phyloP scores from a whole-genome alignment of 805 yeast genomes.

The Candida coleopterorum region DNA sequence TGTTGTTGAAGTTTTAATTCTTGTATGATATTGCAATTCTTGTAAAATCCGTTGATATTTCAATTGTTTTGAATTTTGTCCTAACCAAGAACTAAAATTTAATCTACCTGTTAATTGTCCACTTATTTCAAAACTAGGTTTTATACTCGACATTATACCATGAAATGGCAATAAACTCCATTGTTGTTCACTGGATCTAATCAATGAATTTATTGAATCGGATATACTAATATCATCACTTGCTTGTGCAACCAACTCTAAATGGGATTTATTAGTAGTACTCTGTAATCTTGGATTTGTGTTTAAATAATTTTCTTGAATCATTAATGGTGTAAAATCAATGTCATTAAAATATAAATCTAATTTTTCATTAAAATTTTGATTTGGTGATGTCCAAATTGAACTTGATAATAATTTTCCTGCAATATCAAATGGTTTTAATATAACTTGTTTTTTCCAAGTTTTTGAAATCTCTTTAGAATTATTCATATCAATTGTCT shows the following conservation, averaged over 20 bases:
- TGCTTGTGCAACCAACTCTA: slow-evolving; percentile 67
- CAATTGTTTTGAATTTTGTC: slow-evolving; percentile 80
- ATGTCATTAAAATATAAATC: slow-evolving; percentile 90
- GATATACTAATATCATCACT: slow-evolving; percentile 84
- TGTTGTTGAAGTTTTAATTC: slow-evolving; percentile 74
- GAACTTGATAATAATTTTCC: slow-evolving; percentile 55
- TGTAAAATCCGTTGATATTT: slow-evolving; percentile 77
- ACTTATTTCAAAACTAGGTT: slow-evolving; percentile 70
- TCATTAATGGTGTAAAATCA: slow-evolving; percentile 92
- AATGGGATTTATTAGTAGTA: slow-evolving; percentile 38
- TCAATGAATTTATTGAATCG: slow-evolving; percentile 74
- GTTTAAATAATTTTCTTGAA: slow-evolving; percentile 83
- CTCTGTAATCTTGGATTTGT: slow-evolving; percentile 53
- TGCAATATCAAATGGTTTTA: slow-evolving; percentile 89
- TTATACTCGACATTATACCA: slow-evolving; percentile 78
- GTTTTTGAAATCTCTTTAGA: slow-evolving; percentile 56
- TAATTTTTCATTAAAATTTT: slow-evolving; percentile 72
- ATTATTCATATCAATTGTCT: slow-evolving; percentile 56
- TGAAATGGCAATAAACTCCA: slow-evolving; percentile 93
- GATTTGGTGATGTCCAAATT: slow-evolving; percentile 49
- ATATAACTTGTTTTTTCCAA: slow-evolving; percentile 87
- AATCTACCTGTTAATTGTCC: slow-evolving; percentile 68
- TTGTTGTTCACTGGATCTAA: slow-evolving; percentile 87
- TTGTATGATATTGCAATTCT: slow-evolving; percentile 83
- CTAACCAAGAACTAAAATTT: slow-evolving; percentile 82